Percentiles rank a stretch among this genome's conserved stretches.
These are phyloP conservation scores for Cinchona pubescens DNA, from an alignment of 257 asterid genomes.

Conservation along the genomic window DNA sequence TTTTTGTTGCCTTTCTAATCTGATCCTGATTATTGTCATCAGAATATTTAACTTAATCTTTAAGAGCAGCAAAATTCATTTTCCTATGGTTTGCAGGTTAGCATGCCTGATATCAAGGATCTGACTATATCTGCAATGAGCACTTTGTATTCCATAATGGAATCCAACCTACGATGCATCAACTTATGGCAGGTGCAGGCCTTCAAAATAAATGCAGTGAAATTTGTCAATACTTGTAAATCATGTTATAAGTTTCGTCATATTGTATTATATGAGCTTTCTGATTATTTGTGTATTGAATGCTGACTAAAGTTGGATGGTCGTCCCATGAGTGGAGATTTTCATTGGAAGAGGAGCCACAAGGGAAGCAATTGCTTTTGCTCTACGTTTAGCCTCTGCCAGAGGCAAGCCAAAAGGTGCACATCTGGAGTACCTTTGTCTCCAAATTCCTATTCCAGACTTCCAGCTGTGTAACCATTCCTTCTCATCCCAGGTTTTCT, in stretches of 20 bases:
- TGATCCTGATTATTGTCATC: neutral
- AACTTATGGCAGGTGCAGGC: slow-evolving; percentile 82
- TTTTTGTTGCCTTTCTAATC: neutral
- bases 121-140: slow-evolving; percentile 57
- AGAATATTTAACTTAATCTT: neutral
- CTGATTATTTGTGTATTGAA: neutral
- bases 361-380: slow-evolving; percentile 69
- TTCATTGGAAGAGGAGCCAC: slow-evolving; percentile 92
- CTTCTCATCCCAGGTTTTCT: slow-evolving; percentile 55
- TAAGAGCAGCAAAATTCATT: neutral
- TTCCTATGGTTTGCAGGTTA: slow-evolving; percentile 47
- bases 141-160: slow-evolving; percentile 62
- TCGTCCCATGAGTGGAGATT: slow-evolving; percentile 97
- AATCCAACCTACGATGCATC: slow-evolving; percentile 45
- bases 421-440: neutral
- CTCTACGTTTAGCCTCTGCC: slow-evolving; percentile 52
- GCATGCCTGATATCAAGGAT: slow-evolving; percentile 71
- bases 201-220: neutral
- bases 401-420: slow-evolving; percentile 62
- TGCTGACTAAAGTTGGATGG: slow-evolving; percentile 69
- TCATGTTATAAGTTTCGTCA: neutral
- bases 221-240: slow-evolving; percentile 5
- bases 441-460: neutral
- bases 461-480: neutral
- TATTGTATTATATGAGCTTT: neutral